These are phyloP conservation scores for Sphaerulina vaccinii DNA, from an alignment of 2,329 filamentous ascomycete genomes.

Conservation along the genomic window DNA sequence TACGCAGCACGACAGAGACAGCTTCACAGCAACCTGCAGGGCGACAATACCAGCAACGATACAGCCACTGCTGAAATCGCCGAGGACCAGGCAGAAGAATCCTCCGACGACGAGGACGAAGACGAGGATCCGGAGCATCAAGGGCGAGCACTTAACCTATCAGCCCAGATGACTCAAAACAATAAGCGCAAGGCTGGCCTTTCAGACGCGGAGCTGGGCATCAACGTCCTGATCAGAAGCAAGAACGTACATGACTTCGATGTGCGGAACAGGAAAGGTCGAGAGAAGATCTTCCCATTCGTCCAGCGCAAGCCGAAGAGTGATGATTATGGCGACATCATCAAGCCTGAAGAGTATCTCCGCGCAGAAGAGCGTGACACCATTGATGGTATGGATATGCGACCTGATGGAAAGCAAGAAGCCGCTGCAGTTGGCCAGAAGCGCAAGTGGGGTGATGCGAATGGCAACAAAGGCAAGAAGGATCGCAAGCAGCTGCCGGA, in stretches of 20 bases:
- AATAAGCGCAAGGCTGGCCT: constrained; percentile 77
- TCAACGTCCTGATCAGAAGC: constrained; percentile 79
- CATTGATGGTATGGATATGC: constrained; percentile 63
- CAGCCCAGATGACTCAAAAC: constrained; percentile 78
- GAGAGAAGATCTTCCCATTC: constrained; percentile 89
- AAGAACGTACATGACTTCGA: constrained; percentile 94
- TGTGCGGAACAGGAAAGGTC: constrained; percentile 83
- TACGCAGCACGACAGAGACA: constrained; percentile 87
- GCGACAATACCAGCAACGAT: constrained; percentile 65
- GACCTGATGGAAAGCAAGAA: constrained; percentile 50
- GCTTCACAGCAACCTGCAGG: constrained; percentile 77
- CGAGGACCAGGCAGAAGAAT: constrained; percentile 83
- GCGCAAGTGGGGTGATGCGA: constrained; percentile 79
- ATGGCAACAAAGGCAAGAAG: constrained; percentile 58
- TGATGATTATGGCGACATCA: constrained; percentile 92
- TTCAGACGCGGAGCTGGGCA: constrained; percentile 84
- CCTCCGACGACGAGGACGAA: constrained; percentile 81
- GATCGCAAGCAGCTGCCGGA: constrained; percentile 50
- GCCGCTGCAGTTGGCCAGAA: constrained; percentile 73
- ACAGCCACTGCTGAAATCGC: constrained; percentile 61
- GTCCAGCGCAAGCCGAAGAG: constrained; percentile 73
- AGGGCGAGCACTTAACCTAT: constrained; percentile 85
- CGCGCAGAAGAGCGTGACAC: constrained; percentile 87
- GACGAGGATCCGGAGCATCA: constrained; percentile 89
- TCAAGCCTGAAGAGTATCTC: constrained; percentile 89